Percentiles rank a stretch among this genome's conserved stretches.
These are phyloP conservation scores for Alternaria gaisen DNA, from an alignment of 2,329 filamentous ascomycete genomes.

Conservation along the genomic window DNA sequence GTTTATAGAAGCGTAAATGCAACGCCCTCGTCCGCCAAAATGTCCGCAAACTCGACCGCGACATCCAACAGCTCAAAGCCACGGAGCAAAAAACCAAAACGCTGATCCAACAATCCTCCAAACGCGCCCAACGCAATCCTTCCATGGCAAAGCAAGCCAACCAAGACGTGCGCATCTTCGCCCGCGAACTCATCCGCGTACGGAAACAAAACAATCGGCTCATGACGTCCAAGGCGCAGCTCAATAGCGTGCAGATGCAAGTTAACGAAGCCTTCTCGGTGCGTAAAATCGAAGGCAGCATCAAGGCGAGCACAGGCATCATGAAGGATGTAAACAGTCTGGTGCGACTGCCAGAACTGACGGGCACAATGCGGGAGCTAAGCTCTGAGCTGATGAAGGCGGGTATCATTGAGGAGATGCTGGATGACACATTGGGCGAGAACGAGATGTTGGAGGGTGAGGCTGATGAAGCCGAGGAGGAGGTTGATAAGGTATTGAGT, in stretches of 20 bases:
- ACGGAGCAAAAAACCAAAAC: slow-evolving; percentile 79
- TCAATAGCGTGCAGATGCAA: slow-evolving; percentile 94
- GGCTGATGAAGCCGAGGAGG: slow-evolving; percentile 74
- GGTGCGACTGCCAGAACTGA: slow-evolving; percentile 84
- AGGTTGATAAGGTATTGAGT: slow-evolving; percentile 91
- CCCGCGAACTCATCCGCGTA: slow-evolving; percentile 83
- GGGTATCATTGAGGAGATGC: slow-evolving; percentile 97
- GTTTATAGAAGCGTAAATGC: slow-evolving; percentile 85
- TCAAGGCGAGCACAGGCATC: slow-evolving; percentile 84
- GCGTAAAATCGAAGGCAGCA: slow-evolving; percentile 93
- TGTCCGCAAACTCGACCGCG: slow-evolving; percentile 92
- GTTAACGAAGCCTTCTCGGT: slow-evolving; percentile 96
- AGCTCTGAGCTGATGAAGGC: slow-evolving; percentile 90
- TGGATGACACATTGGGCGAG: slow-evolving; percentile 82
- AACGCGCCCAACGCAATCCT: slow-evolving; percentile 81
- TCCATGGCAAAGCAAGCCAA: slow-evolving; percentile 80
- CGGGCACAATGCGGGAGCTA: slow-evolving; percentile 87
- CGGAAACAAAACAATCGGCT: slow-evolving; percentile 79
- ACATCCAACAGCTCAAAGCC: slow-evolving; percentile 79
- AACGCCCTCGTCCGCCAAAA: slow-evolving; percentile 89
- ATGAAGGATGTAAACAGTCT: slow-evolving; percentile 97
- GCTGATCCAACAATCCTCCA: slow-evolving; percentile 83
- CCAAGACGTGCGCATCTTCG: slow-evolving; percentile 86
- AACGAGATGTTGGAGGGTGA: slow-evolving; percentile 72
- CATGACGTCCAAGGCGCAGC: slow-evolving; percentile 87